These are phyloP conservation scores for Brassica nigra DNA, from an alignment of 345 rosid species.

Conservation along the genomic window DNA sequence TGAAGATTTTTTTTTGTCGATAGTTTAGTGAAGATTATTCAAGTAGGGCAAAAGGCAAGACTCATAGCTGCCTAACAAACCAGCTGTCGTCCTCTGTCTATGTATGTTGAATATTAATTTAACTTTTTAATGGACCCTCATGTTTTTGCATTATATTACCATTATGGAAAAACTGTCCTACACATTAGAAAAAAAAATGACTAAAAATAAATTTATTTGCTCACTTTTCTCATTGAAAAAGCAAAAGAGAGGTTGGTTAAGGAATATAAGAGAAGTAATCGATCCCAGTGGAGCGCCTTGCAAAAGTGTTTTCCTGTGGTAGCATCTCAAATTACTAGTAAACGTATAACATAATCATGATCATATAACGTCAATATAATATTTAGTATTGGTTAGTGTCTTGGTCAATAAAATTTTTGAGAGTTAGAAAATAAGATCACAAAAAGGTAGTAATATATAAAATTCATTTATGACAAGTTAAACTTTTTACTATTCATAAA, in stretches of 20 bases:
- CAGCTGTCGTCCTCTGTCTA: conserved; percentile 41
- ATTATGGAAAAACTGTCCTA: conserved; percentile 33
- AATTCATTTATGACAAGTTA: background rate
- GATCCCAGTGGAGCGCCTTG: conserved; percentile 28
- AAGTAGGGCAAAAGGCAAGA: conserved; percentile 39
- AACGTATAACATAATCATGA: background rate
- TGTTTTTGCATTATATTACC: conserved; percentile 41
- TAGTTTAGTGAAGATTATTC: conserved; percentile 25
- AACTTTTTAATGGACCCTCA: conserved; percentile 38
- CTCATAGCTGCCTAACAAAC: conserved; percentile 37
- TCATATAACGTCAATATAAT: background rate
- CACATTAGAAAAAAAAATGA: background rate
- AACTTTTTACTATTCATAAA: background rate
- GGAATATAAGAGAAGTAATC: conserved; percentile 19
- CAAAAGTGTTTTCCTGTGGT: conserved; percentile 26
- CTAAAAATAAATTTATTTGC: background rate
- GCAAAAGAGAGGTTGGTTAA: background rate
- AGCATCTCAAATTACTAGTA: background rate
- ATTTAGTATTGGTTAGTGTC: background rate
- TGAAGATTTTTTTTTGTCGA: background rate
- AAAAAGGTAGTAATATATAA: background rate
- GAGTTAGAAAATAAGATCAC: background rate
- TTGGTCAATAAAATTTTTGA: background rate
- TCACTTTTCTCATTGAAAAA: conserved; percentile 4
- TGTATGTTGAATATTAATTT: conserved; percentile 32